Evolutionary conservation across 495 filamentous ascomycete species (phyloP).

Genomic region (Thermothielavioides terrestris): DNA sequence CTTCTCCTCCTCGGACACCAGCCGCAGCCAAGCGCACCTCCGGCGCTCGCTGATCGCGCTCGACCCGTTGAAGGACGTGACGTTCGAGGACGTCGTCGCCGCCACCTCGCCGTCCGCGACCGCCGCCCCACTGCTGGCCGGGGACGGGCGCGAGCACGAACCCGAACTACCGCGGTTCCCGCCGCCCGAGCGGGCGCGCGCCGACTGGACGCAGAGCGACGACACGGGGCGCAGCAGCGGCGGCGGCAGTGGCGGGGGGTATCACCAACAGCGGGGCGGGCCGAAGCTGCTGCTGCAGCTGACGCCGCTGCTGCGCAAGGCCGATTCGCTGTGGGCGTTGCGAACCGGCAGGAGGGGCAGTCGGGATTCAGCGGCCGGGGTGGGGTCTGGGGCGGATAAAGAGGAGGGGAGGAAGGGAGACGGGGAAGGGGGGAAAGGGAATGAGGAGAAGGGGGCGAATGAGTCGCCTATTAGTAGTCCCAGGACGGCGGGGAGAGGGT

Average conservation of each 20-base stretch:
- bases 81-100: not conserved
- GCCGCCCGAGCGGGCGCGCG: conserved; percentile 21
- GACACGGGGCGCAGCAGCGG: conserved; percentile 19
- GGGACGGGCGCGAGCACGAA: too few species aligned
- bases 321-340: conserved; percentile 34
- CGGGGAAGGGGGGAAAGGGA: not conserved
- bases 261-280: not conserved
- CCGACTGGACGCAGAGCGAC: conserved; percentile 42
- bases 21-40: not conserved
- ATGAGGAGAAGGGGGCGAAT: not conserved
- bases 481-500: not conserved
- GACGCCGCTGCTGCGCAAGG: conserved; percentile 28
- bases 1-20: not conserved
- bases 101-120: too few species aligned
- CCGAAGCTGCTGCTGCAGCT: conserved; percentile 10
- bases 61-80: conserved; percentile 7
- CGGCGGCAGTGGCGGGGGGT: not conserved
- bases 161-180: not conserved
- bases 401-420: not conserved
- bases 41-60: conserved; percentile 9
- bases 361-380: conserved; percentile 2
- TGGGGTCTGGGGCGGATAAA: not conserved
- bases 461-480: not conserved
- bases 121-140: too few species aligned
- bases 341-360: conserved; percentile 21